Percentiles rank a stretch among this genome's conserved stretches.
Conservation (phyloP, 1,284 basidiomycete species). For the Thecaphora frezii region DNA sequence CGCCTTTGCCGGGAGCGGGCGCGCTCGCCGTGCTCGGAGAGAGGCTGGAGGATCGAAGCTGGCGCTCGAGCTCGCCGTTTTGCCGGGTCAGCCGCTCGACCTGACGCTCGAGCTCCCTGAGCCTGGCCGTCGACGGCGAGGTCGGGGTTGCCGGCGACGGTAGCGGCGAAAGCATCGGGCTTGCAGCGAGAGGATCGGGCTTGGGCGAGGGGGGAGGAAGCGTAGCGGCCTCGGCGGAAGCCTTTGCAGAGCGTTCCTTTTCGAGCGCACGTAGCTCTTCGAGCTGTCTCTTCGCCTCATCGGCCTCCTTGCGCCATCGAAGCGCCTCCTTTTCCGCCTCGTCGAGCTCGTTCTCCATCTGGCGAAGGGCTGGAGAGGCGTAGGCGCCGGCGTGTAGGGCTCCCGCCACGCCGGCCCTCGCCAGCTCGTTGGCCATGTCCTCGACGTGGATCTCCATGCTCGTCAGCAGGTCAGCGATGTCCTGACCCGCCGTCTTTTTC, state of each 20-base stretch:
- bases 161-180: too few relatives aligned
- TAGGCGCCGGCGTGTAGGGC: not conserved
- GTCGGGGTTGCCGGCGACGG: too few relatives aligned
- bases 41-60: slow-evolving; percentile 13
- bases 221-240: not conserved
- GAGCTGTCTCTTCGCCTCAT: not conserved
- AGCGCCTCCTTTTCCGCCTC: slow-evolving; percentile 9
- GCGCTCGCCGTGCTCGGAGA: slow-evolving; percentile 7
- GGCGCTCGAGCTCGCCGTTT: slow-evolving; percentile 18
- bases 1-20: slow-evolving; percentile 16
- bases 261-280: not conserved
- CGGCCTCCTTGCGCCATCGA: slow-evolving; percentile 15
- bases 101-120: slow-evolving; percentile 15
- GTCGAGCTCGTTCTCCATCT: slow-evolving; percentile 6
- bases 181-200: too few relatives aligned
- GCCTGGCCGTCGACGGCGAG: too few relatives aligned
- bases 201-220: not conserved
- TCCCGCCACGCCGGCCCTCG: slow-evolving; percentile 4
- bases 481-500: slow-evolving; percentile 42
- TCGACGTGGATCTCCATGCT: slow-evolving; percentile 47
- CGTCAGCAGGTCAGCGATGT: slow-evolving; percentile 43
- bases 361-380: not conserved
- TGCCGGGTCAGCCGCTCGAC: slow-evolving; percentile 8
- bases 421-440: slow-evolving; percentile 47
- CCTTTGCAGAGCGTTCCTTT: not conserved